These are phyloP conservation scores for Epichloe bromicola DNA, from an alignment of 2,329 filamentous ascomycete genomes.

Conservation along the genomic window DNA sequence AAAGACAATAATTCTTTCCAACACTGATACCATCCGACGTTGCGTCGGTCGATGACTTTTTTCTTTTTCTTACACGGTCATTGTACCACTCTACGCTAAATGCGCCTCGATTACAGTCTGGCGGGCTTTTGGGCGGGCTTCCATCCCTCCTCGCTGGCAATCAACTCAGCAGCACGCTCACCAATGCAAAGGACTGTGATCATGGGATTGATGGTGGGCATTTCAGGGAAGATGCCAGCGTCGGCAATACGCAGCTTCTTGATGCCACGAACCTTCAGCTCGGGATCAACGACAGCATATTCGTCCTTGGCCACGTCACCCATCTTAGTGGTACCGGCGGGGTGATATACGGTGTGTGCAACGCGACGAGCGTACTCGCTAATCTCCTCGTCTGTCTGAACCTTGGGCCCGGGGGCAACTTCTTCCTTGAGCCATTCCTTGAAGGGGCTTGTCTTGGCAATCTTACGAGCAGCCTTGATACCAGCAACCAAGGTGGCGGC, in stretches of 20 bases:
- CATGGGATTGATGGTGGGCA: slow-evolving; percentile 83
- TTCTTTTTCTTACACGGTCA: too few relatives aligned
- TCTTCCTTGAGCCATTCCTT: slow-evolving; percentile 73
- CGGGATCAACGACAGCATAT: slow-evolving; percentile 66
- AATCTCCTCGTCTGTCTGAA: slow-evolving; percentile 68
- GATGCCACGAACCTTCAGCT: slow-evolving; percentile 59
- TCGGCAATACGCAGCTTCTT: slow-evolving; percentile 69
- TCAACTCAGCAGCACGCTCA: slow-evolving; percentile 73
- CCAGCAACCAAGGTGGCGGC: slow-evolving; percentile 69
- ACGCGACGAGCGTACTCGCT: slow-evolving; percentile 69
- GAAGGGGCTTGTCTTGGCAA: slow-evolving; percentile 65
- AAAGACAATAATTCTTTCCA: too few relatives aligned
- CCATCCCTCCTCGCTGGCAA: slow-evolving; percentile 52
- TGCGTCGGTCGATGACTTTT: too few relatives aligned
- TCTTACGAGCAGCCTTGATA: slow-evolving; percentile 62
- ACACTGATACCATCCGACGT: too few relatives aligned
- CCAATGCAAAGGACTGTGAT: slow-evolving; percentile 74
- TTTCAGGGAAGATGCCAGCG: slow-evolving; percentile 78
- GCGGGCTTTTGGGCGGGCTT: slow-evolving; percentile 19
- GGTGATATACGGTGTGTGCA: slow-evolving; percentile 85
- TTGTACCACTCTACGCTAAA: too few relatives aligned
- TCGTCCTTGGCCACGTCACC: slow-evolving; percentile 56
- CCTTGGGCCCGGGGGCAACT: slow-evolving; percentile 60
- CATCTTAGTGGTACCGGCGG: slow-evolving; percentile 84
- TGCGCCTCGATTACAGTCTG: slow-evolving; percentile 15